Evolutionary conservation across 2,329 filamentous ascomycete genomes (phyloP).

Genomic region (Xylaria sp.): DNA sequence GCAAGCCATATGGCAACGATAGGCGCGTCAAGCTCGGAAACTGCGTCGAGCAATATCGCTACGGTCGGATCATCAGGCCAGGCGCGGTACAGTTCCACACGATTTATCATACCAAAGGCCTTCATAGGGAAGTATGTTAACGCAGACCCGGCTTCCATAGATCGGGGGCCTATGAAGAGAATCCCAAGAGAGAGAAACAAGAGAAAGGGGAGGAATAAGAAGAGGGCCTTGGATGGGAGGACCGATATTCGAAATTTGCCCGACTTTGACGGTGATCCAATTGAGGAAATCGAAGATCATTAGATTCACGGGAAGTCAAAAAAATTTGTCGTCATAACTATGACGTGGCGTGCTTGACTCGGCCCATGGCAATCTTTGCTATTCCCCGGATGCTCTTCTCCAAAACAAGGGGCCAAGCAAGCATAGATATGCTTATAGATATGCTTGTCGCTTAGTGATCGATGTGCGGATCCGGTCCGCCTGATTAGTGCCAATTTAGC

Average conservation of each 20-base stretch:
- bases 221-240: slow-evolving; percentile 43
- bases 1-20: slow-evolving; percentile 41
- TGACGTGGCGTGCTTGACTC: neutral
- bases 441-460: slow-evolving; percentile 20
- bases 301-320: slow-evolving; percentile 1
- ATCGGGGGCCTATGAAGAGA: neutral
- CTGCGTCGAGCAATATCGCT: slow-evolving; percentile 36
- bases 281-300: slow-evolving; percentile 44
- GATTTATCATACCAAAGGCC: slow-evolving; percentile 44
- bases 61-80: slow-evolving; percentile 38
- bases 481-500: slow-evolving; percentile 26
- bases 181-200: slow-evolving; percentile 4
- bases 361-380: slow-evolving; percentile 6
- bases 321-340: neutral
- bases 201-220: slow-evolving; percentile 31
- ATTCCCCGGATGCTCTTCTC: slow-evolving; percentile 9
- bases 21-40: slow-evolving; percentile 37
- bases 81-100: slow-evolving; percentile 26
- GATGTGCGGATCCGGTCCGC: slow-evolving; percentile 22
- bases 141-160: neutral
- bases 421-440: neutral
- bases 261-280: slow-evolving; percentile 48
- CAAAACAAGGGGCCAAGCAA: slow-evolving; percentile 9
- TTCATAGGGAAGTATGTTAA: slow-evolving; percentile 46
- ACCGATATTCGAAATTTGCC: slow-evolving; percentile 48